Percentiles rank a stretch among this genome's conserved stretches.
Evolutionary conservation across 2,329 filamentous ascomycete species (phyloP).

Genomic region (Cladosporium halotolerans): DNA sequence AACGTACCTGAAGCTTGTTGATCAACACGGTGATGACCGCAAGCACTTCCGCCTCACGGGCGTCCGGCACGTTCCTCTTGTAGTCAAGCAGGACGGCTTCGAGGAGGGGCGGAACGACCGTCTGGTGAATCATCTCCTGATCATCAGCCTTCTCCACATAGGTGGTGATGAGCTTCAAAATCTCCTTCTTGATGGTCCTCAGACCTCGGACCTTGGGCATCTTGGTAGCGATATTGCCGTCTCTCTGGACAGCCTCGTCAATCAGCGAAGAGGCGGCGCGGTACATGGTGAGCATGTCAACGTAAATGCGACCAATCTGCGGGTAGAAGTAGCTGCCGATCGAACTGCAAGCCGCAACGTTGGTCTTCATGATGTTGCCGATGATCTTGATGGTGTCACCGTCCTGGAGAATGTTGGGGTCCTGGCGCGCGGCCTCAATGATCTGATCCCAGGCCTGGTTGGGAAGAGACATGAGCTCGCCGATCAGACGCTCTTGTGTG

Average conservation of each 20-base stretch:
- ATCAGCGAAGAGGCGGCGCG: slow-evolving; percentile 94
- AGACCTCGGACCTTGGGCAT: slow-evolving; percentile 94
- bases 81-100: slow-evolving; percentile 94
- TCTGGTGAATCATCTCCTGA: slow-evolving; percentile 81
- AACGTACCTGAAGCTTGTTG: slow-evolving; percentile 87
- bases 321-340: slow-evolving; percentile 97
- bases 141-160: slow-evolving; percentile 99
- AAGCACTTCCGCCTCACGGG: slow-evolving; percentile 90
- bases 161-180: slow-evolving; percentile 94
- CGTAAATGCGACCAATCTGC: slow-evolving; percentile 93
- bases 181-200: slow-evolving; percentile 98
- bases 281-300: slow-evolving; percentile 99
- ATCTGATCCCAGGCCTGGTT: slow-evolving; percentile 95
- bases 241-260: slow-evolving; percentile 79
- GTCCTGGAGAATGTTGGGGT: slow-evolving; percentile 83
- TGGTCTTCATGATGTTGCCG: slow-evolving; percentile 99
- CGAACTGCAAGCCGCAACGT: slow-evolving; percentile 95
- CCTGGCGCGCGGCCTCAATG: slow-evolving; percentile 76
- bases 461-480: slow-evolving; percentile 86
- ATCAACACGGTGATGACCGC: slow-evolving; percentile 98
- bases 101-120: slow-evolving; percentile 91
- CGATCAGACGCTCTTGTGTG: slow-evolving; percentile 83
- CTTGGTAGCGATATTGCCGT: slow-evolving; percentile 90
- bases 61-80: slow-evolving; percentile 92
- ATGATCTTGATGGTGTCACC: slow-evolving; percentile 97